A percentile compares a stretch with the other conserved stretches of the same genome.
Conservation (phyloP, 257 asterid species). For the Gentiana straminea region DNA sequence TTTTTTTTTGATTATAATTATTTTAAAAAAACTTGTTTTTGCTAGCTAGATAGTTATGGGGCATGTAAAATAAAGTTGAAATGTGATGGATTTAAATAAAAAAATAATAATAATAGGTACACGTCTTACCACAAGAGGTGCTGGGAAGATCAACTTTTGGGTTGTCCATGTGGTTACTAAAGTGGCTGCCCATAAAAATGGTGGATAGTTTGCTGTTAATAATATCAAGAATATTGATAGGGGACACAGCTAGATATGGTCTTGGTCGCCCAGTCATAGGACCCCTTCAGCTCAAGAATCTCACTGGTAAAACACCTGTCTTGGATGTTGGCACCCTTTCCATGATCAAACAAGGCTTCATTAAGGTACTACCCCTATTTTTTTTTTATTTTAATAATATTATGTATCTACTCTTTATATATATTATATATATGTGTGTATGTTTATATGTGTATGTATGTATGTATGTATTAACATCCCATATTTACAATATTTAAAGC, state of each 20-base stretch:
- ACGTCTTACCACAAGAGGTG: conserved; percentile 26
- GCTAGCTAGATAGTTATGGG: too few species aligned
- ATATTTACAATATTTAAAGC: too few species aligned
- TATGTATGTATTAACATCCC: too few species aligned
- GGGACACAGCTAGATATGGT: conserved; percentile 20
- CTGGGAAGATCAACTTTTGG: conserved; percentile 30
- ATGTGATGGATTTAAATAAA: neutral
- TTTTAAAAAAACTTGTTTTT: too few species aligned
- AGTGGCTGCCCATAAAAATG: conserved; percentile 25
- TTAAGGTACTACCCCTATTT: conserved; percentile 12
- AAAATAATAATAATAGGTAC: conserved; percentile 13
- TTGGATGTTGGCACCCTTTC: conserved; percentile 19
- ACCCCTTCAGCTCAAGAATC: conserved; percentile 16
- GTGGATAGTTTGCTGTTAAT: conserved; percentile 20
- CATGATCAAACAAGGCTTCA: conserved; percentile 16
- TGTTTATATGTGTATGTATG: too few species aligned
- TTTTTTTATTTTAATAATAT: too few species aligned
- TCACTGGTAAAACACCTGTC: conserved; percentile 21
- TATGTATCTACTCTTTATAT: neutral
- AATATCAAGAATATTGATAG: conserved; percentile 17
- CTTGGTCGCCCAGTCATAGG: conserved; percentile 21
- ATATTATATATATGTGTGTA: neutral
- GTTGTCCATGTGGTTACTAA: conserved; percentile 29
- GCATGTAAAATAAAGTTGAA: too few species aligned
- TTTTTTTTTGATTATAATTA: too few species aligned